phyloP scores from a whole-genome alignment of 2,329 filamentous ascomycete species.

The Colletotrichum chlorophyti region DNA sequence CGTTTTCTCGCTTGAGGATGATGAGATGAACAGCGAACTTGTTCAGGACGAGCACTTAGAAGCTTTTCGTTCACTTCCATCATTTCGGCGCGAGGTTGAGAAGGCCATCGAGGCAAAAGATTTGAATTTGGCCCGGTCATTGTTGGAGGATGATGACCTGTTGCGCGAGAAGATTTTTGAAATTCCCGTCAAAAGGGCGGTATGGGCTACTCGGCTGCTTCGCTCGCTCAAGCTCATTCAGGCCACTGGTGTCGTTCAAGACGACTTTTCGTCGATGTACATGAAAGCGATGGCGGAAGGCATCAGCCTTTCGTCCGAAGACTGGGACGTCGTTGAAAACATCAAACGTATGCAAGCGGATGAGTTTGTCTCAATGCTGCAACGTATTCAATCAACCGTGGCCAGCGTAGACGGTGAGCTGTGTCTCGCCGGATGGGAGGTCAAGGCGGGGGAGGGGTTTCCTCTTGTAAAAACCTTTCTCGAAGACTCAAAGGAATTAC shows the following conservation, averaged over 20 bases:
- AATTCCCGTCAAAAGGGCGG: constrained; percentile 39
- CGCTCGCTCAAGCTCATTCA: constrained; percentile 55
- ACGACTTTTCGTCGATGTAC: constrained; percentile 64
- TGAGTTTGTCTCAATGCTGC: constrained; percentile 49
- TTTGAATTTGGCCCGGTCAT: constrained; percentile 50
- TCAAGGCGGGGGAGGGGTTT: constrained; percentile 40
- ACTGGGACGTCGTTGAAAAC: constrained; percentile 60
- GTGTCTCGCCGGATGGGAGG: constrained; percentile 41
- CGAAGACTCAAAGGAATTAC: constrained; percentile 54
- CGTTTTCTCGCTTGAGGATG: constrained; percentile 53
- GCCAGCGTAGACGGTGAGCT: constrained; percentile 44
- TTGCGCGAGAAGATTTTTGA: constrained; percentile 53
- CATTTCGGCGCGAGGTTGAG: constrained; percentile 68
- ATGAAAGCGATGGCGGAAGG: constrained; percentile 65
- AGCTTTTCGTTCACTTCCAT: constrained; percentile 71
- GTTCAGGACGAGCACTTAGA: constrained; percentile 69
- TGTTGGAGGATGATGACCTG: constrained; percentile 67
- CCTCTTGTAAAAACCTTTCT: constrained; percentile 48
- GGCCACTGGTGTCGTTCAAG: constrained; percentile 42
- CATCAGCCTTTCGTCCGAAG: constrained; percentile 53
- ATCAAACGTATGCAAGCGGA: constrained; percentile 67
- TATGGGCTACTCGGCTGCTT: constrained; percentile 52
- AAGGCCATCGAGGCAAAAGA: constrained; percentile 49
- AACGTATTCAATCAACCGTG: constrained; percentile 47
- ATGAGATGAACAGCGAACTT: constrained; percentile 33